Evolutionary conservation across 2,329 filamentous ascomycete genomes (phyloP).

Genomic region (Fusarium albosuccineum): DNA sequence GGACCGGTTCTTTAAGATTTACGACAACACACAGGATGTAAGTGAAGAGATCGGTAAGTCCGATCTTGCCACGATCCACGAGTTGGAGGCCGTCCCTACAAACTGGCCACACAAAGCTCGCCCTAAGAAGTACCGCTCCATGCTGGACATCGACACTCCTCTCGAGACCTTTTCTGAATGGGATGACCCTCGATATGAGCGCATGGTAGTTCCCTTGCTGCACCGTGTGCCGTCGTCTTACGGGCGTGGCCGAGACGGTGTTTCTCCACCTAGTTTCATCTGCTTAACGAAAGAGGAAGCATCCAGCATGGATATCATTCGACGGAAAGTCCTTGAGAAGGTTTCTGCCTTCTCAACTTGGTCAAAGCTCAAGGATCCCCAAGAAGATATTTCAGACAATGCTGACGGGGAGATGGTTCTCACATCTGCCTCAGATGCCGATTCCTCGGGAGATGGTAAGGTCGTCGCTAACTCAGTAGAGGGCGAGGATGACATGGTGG

Average conservation of each 20-base stretch:
- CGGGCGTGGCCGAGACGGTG: conserved; percentile 47
- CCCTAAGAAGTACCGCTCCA: conserved; percentile 63
- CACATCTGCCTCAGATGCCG: conserved; percentile 72
- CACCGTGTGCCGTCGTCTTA: conserved; percentile 64
- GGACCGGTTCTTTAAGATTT: conserved; percentile 87
- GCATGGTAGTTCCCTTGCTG: conserved; percentile 77
- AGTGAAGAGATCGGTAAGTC: conserved; percentile 79
- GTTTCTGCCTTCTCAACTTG: conserved; percentile 82
- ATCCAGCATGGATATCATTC: conserved; percentile 75
- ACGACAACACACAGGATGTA: conserved; percentile 76
- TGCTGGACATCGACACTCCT: conserved; percentile 62
- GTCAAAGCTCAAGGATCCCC: conserved; percentile 69
- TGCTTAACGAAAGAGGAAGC: conserved; percentile 80
- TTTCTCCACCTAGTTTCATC: conserved; percentile 75
- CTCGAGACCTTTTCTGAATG: conserved; percentile 61
- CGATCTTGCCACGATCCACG: conserved; percentile 77
- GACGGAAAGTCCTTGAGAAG: conserved; percentile 83
- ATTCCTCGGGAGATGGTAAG: conserved; percentile 76
- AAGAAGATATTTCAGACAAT: conserved; percentile 63
- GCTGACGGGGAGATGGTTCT: conserved; percentile 78
- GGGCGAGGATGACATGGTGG: conserved; percentile 90
- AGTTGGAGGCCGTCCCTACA: conserved; percentile 82
- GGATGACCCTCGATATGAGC: conserved; percentile 73
- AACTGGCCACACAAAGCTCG: conserved; percentile 74
- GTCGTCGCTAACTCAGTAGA: conserved; percentile 84